Conservation (phyloP, 1,139 yeast species). For the Candida glucosophila region DNA sequence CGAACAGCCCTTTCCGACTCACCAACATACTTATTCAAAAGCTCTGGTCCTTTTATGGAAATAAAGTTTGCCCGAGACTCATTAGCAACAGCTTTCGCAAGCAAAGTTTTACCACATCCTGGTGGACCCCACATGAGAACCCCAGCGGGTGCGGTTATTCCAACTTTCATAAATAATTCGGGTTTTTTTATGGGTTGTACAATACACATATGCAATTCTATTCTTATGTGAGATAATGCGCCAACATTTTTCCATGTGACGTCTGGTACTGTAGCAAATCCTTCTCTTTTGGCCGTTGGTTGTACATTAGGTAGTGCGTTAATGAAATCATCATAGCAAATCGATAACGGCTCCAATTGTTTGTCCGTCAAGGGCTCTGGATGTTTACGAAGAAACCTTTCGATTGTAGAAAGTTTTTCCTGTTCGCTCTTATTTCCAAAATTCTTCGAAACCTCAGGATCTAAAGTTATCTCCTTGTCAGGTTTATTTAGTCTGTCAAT, state of each 20-base stretch:
- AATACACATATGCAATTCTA: conserved; percentile 93
- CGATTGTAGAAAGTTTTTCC: conserved; percentile 55
- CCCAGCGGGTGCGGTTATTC: conserved; percentile 95
- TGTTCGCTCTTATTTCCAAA: conserved; percentile 26
- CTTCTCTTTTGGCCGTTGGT: conserved; percentile 97
- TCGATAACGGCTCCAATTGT: conserved; percentile 67
- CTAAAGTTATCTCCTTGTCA: conserved; percentile 6
- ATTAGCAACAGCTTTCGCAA: conserved; percentile 96
- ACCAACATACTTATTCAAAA: conserved; percentile 90
- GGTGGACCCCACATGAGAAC: conserved; percentile 99
- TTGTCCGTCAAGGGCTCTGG: conserved; percentile 72
- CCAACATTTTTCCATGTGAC: conserved; percentile 96
- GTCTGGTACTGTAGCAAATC: conserved; percentile 97
- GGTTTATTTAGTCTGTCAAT: conserved; percentile 19
- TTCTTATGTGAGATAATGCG: conserved; percentile 69
- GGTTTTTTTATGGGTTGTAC: conserved; percentile 96
- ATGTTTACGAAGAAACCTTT: conserved; percentile 60
- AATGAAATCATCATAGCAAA: conserved; percentile 71
- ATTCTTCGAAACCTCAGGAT: conserved; percentile 5
- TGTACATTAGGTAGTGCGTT: conserved; percentile 87
- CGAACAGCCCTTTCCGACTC: conserved; percentile 93
- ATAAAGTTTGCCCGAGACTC: conserved; percentile 94
- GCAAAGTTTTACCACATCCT: conserved; percentile 93
- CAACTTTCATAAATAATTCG: conserved; percentile 80
- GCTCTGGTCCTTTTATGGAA: conserved; percentile 91